A percentile compares a stretch with the other conserved stretches of the same genome.
Conservation (phyloP, 768 basidiomycete species). For the Tricholoma hemisulphureum region DNA sequence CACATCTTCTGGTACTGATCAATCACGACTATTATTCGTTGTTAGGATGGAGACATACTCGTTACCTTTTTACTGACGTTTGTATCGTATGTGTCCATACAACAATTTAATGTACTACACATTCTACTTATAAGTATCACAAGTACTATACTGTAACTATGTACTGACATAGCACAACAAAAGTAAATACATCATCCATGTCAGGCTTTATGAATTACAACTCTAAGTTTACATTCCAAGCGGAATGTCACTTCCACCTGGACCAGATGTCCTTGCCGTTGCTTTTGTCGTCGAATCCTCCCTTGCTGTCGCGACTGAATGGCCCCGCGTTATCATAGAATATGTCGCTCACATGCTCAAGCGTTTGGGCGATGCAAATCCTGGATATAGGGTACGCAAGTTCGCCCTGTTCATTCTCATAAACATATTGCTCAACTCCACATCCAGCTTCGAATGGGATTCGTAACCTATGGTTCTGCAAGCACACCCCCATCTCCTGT, state of each 20-base stretch:
- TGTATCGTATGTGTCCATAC: too few species aligned
- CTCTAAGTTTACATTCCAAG: too few species aligned
- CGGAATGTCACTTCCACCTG: not conserved
- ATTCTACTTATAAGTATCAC: too few species aligned
- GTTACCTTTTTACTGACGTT: too few species aligned
- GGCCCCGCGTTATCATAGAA: constrained; percentile 43
- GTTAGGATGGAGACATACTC: too few species aligned
- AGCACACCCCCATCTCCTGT: constrained; percentile 55
- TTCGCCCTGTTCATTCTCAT: not conserved
- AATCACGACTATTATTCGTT: too few species aligned
- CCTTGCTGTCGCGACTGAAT: constrained; percentile 49
- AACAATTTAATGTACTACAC: too few species aligned
- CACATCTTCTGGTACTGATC: too few species aligned
- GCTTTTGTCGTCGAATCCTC: constrained; percentile 65
- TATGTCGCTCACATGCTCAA: constrained; percentile 54
- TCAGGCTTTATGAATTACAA: too few species aligned
- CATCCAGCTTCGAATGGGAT: constrained; percentile 40
- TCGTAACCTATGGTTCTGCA: constrained; percentile 64
- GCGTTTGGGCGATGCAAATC: constrained; percentile 46
- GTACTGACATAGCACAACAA: too few species aligned
- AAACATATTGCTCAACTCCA: not conserved
- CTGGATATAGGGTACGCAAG: constrained; percentile 35
- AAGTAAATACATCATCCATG: too few species aligned
- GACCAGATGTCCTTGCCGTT: constrained; percentile 39
- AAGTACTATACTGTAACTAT: too few species aligned